These are phyloP conservation scores for Przewalskia tangutica DNA, from an alignment of 257 asterid species.

Conservation along the genomic window DNA sequence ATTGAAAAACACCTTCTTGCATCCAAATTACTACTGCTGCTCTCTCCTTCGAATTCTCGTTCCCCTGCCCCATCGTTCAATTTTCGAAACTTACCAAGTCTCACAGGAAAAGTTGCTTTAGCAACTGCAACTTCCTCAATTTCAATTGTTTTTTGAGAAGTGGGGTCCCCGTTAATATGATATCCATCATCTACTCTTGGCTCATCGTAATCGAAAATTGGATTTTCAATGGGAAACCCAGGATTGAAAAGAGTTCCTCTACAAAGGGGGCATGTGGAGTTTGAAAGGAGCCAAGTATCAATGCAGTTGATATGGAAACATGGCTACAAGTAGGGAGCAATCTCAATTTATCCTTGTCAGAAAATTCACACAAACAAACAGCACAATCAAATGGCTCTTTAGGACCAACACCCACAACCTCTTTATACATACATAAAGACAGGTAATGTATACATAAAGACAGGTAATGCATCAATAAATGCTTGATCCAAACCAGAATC, in stretches of 20 bases:
- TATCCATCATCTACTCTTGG: slow-evolving; percentile 53
- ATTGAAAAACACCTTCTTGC: slow-evolving; percentile 82
- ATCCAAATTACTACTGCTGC: slow-evolving; percentile 76
- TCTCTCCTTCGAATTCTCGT: slow-evolving; percentile 46
- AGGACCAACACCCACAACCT: slow-evolving; percentile 74
- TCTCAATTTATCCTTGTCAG: slow-evolving; percentile 67
- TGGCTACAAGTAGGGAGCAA: slow-evolving; percentile 88
- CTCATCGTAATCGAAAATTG: slow-evolving; percentile 61
- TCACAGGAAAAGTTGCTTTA: slow-evolving; percentile 56
- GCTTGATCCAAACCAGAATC: slow-evolving; percentile 93
- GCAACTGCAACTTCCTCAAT: slow-evolving; percentile 41
- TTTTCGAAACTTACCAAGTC: slow-evolving; percentile 55
- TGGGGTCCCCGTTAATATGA: slow-evolving; percentile 26
- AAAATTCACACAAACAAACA: slow-evolving; percentile 79
- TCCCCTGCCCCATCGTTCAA: slow-evolving; percentile 28
- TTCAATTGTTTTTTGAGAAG: slow-evolving; percentile 46
- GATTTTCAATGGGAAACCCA: slow-evolving; percentile 66
- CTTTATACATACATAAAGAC: slow-evolving; percentile 68
- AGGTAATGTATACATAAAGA: slow-evolving; percentile 70
- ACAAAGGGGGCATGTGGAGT: slow-evolving; percentile 93
- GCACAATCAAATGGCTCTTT: slow-evolving; percentile 94
- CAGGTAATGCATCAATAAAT: slow-evolving; percentile 79
- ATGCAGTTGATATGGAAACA: slow-evolving; percentile 79
- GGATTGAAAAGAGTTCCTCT: slow-evolving; percentile 69
- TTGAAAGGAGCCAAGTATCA: slow-evolving; percentile 92